Evolutionary conservation across 345 rosid species (phyloP), one percentile per base, ranked within the genome.

Genomic region (Murraya koenigii): DNA sequence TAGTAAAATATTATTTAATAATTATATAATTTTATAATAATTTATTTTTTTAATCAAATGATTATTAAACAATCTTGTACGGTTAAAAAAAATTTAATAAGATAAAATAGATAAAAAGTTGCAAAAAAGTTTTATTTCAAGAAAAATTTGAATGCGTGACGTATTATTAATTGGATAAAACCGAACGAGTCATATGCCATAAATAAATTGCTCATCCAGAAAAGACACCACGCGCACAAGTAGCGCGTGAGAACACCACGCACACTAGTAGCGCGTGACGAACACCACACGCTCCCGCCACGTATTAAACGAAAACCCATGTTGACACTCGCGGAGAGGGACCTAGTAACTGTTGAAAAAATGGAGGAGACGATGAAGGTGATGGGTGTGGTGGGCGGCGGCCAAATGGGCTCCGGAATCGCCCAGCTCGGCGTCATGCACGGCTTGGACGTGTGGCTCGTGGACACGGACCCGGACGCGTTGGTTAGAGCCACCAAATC

Each of bases 321-420:
- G 23, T 47, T 4, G 0, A 10, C 32, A 3, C 78, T 49, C 49
- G 33, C 32, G 20, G 7, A 28, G 28, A 10, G n/a, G 3, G 10
- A 5, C 22, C n/a, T 33, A 1, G 69, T 30, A 49, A 15, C 25
- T 15, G 39, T 17, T 19, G 1, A 39, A 69, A 69, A 74, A 8
- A 86, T 81, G 25, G 25, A 8, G 95, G 86, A 71, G 39, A 88
- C 85, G 82, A 78, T 80, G 5, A 86, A 87, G 88, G 75, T 74
- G 44, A 81, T 95, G 2, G 98, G 89, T 38, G 97, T 92, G 75
- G 85, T 95, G 8, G 97, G 98, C 44, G 80, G 91, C 79, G 98
- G 99, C 39, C 99, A 93, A 66, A 95, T 93, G 98, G 98, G 98
- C n/a, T 93, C 94, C 2, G 99, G 99, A 10, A 93, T 95, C 62